These are phyloP conservation scores for Nicotiana obtusifolia DNA, from an alignment of 257 asterid species.

Conservation along the genomic window DNA sequence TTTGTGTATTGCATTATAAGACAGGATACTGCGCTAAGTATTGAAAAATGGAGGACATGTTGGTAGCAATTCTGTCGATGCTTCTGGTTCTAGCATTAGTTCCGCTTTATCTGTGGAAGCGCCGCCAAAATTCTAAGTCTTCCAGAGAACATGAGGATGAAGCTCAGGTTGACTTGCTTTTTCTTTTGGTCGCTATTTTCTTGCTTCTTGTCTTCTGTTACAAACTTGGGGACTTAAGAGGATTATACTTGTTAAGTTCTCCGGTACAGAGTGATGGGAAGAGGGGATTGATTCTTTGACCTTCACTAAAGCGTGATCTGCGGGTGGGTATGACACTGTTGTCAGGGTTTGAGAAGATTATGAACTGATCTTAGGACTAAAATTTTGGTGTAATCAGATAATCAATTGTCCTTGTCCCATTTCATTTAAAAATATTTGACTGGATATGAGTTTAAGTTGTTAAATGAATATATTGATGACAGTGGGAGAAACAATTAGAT, in stretches of 20 bases:
- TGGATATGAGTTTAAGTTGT: not conserved
- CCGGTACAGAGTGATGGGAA: not conserved
- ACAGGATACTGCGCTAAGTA: not conserved
- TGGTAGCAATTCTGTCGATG: constrained; percentile 67
- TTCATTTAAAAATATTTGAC: not conserved
- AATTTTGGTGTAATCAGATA: not conserved
- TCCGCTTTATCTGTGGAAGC: constrained; percentile 88
- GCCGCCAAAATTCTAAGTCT: constrained; percentile 52
- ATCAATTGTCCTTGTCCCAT: not conserved
- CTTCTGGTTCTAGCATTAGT: constrained; percentile 52
- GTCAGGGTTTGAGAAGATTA: not conserved
- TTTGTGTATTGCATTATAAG: not conserved
- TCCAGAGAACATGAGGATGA: constrained; percentile 57
- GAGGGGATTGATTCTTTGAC: not conserved
- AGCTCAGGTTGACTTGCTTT: constrained; percentile 31
- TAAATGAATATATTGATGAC: not conserved
- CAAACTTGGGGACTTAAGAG: not conserved
- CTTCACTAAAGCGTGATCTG: not conserved
- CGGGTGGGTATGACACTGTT: not conserved
- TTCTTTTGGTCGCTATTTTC: not conserved
- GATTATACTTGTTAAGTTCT: not conserved
- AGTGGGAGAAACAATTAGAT: not conserved
- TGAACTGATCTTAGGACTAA: not conserved
- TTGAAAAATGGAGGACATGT: constrained; percentile 59
- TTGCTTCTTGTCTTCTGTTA: not conserved